phyloP scores from a whole-genome alignment of 2,329 filamentous ascomycete species.

The Botrytis sinoallii region DNA sequence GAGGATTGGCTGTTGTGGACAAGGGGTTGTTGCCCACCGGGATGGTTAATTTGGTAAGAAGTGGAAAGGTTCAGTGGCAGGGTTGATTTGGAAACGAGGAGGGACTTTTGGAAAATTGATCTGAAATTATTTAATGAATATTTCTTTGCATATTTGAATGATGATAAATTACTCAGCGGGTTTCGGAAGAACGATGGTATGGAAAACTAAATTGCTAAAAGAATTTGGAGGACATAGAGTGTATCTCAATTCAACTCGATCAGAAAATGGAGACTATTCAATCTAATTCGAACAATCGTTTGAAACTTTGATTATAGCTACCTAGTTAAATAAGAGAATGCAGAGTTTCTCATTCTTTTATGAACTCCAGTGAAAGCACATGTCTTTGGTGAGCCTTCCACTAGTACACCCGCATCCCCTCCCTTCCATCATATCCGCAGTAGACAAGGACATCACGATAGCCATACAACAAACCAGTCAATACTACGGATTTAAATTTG shows the following conservation, averaged over 20 bases:
- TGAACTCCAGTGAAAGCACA: background rate
- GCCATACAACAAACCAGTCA: background rate
- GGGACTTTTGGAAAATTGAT: background rate
- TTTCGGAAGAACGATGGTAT: background rate
- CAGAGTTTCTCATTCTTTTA: background rate
- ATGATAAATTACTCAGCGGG: background rate
- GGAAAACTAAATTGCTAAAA: background rate
- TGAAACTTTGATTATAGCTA: background rate
- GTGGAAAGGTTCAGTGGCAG: constrained; percentile 41
- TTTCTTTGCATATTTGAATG: background rate
- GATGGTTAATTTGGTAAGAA: constrained; percentile 41
- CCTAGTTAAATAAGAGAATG: background rate
- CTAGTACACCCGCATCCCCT: background rate
- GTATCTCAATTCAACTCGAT: background rate
- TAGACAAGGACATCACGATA: background rate
- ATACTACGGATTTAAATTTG: background rate
- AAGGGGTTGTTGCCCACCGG: constrained; percentile 43
- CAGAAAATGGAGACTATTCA: background rate
- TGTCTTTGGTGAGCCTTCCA: background rate
- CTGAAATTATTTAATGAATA: background rate
- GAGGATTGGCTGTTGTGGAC: constrained; percentile 42
- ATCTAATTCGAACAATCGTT: background rate
- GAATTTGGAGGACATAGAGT: too few relatives aligned
- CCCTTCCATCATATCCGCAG: background rate
- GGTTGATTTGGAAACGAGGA: constrained; percentile 26